A percentile compares a stretch with the other conserved stretches of the same genome.
These are phyloP conservation scores for Hypocrella siamensis DNA, from an alignment of 2,329 filamentous ascomycete genomes.

Conservation along the genomic window DNA sequence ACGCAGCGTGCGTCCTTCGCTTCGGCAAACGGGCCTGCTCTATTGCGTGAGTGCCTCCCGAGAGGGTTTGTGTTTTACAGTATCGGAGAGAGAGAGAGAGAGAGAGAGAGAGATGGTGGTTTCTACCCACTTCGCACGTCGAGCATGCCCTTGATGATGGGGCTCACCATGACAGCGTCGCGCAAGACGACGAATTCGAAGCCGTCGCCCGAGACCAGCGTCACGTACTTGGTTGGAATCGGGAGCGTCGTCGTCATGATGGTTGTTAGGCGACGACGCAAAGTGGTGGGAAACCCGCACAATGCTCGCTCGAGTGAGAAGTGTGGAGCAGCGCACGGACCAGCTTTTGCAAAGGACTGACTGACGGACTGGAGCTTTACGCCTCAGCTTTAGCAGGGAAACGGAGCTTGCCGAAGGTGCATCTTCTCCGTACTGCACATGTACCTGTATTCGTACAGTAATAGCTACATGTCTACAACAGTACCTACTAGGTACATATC, in stretches of 20 bases:
- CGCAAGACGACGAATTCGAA: slow-evolving; percentile 64
- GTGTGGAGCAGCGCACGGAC: too few relatives aligned
- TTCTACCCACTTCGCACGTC: slow-evolving; percentile 46
- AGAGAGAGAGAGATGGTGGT: neutral
- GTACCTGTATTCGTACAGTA: too few relatives aligned
- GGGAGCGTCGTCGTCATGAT: slow-evolving; percentile 10
- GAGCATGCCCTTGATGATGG: slow-evolving; percentile 60
- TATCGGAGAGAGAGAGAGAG: neutral
- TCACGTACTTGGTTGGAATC: slow-evolving; percentile 50
- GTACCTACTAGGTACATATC: too few relatives aligned
- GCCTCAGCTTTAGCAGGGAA: too few relatives aligned
- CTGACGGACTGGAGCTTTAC: too few relatives aligned
- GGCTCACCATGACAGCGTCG: slow-evolving; percentile 53
- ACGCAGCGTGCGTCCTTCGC: slow-evolving; percentile 46
- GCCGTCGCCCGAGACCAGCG: slow-evolving; percentile 59
- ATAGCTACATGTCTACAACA: too few relatives aligned
- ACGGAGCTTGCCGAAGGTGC: too few relatives aligned
- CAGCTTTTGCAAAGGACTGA: too few relatives aligned
- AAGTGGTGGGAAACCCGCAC: neutral
- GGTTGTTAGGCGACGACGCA: too few relatives aligned
- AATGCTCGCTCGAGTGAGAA: neutral
- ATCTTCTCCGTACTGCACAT: too few relatives aligned
- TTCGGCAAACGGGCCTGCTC: slow-evolving; percentile 47
- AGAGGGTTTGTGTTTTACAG: neutral
- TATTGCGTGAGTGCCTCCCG: slow-evolving; percentile 5